A percentile compares a stretch with the other conserved stretches of the same genome.
Conservation (phyloP, 2,329 filamentous ascomycete species). For the Aspergillus felis region DNA sequence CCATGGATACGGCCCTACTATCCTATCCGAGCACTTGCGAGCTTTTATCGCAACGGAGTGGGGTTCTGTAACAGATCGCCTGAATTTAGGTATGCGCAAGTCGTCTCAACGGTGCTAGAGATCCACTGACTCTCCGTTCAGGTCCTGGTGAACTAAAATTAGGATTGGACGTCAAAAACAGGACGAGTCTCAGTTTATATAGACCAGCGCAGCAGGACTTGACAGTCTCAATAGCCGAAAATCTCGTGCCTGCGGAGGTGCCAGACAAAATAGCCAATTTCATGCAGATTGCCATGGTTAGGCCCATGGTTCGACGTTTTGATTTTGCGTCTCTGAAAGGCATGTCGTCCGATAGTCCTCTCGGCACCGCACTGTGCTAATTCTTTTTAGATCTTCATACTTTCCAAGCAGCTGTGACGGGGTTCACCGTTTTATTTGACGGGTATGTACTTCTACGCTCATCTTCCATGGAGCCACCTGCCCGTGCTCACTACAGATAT, state of each 20-base stretch:
- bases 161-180: constrained; percentile 59
- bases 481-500: constrained; percentile 1
- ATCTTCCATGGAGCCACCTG: neutral
- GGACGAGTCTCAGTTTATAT: constrained; percentile 61
- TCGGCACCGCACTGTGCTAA: constrained; percentile 10
- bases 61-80: constrained; percentile 74
- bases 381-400: constrained; percentile 61
- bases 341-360: constrained; percentile 11
- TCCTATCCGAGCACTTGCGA: constrained; percentile 72
- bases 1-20: constrained; percentile 59
- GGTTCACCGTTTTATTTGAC: constrained; percentile 72
- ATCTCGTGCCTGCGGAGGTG: constrained; percentile 59
- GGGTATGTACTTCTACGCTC: constrained; percentile 34
- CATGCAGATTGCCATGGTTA: constrained; percentile 54
- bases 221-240: constrained; percentile 70
- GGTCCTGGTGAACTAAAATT: constrained; percentile 69
- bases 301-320: constrained; percentile 67
- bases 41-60: constrained; percentile 71
- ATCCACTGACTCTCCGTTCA: constrained; percentile 13
- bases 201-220: constrained; percentile 73
- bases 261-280: constrained; percentile 62
- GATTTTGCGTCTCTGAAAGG: constrained; percentile 58
- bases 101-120: neutral
- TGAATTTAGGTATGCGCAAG: constrained; percentile 61
- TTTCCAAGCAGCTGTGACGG: constrained; percentile 76